Evolutionary conservation across 1,139 yeast genomes (phyloP).

Genomic region (Ashbya aceris): DNA sequence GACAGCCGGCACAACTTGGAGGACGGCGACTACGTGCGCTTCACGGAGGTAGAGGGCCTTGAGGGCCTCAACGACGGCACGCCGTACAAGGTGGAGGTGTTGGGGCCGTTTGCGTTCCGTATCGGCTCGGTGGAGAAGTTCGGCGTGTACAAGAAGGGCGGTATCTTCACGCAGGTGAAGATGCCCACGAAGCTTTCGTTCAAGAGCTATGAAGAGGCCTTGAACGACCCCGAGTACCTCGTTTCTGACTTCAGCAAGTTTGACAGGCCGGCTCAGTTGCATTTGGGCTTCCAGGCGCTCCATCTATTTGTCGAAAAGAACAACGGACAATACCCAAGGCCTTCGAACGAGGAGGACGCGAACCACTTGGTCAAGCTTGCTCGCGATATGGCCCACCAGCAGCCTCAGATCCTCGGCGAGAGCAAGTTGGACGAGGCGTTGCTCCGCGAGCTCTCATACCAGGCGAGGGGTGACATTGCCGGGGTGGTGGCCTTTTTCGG

Average conservation of each 20-base stretch:
- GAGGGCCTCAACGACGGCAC: constrained; percentile 57
- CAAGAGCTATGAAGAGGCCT: constrained; percentile 54
- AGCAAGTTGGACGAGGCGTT: constrained; percentile 52
- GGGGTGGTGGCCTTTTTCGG: constrained; percentile 87
- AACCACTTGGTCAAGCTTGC: constrained; percentile 54
- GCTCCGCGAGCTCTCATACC: constrained; percentile 65
- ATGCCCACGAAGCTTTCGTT: constrained; percentile 60
- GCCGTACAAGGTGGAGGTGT: constrained; percentile 67
- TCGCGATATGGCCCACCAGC: constrained; percentile 48
- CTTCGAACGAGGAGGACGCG: constrained; percentile 71
- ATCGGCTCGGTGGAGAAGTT: constrained; percentile 44
- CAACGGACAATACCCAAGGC: constrained; percentile 61
- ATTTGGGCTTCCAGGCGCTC: constrained; percentile 85
- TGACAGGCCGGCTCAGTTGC: constrained; percentile 84
- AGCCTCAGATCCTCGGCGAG: constrained; percentile 48
- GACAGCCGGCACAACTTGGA: constrained; percentile 89
- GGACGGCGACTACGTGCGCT: constrained; percentile 85
- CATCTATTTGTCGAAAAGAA: constrained; percentile 61
- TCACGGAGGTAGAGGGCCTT: constrained; percentile 75
- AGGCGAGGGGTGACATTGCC: constrained; percentile 87
- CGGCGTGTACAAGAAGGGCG: constrained; percentile 73
- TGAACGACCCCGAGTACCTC: constrained; percentile 68
- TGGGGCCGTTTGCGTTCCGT: constrained; percentile 89
- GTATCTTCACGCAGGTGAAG: constrained; percentile 86
- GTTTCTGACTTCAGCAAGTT: constrained; percentile 88